phyloP scores from a whole-genome alignment of 768 basidiomycete genomes.

The Albatrellus ellisii region DNA sequence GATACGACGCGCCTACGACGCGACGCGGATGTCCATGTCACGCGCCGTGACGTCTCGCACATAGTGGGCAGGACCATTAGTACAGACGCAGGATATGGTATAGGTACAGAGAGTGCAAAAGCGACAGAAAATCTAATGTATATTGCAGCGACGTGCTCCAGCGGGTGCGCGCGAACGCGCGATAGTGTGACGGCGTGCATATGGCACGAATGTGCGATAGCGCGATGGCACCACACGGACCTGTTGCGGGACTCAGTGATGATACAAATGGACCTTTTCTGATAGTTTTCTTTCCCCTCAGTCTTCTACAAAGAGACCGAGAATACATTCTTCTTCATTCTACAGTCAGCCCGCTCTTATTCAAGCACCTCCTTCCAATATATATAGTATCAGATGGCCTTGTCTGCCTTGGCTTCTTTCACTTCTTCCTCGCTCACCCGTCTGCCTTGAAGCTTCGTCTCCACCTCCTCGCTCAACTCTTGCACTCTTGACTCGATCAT shows the following conservation, averaged over 20 bases:
- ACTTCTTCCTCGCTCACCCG: constrained; percentile 57
- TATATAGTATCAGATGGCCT: constrained; percentile 1
- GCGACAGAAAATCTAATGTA: not conserved
- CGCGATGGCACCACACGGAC: too few relatives aligned
- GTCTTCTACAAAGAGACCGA: too few relatives aligned
- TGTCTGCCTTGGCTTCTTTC: constrained; percentile 29
- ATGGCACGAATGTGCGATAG: too few relatives aligned
- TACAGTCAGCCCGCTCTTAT: too few relatives aligned
- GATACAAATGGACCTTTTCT: too few relatives aligned
- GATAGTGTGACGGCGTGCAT: too few relatives aligned
- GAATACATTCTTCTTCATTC: too few relatives aligned
- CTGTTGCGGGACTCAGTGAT: too few relatives aligned
- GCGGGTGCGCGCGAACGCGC: too few relatives aligned
- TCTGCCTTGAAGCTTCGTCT: constrained; percentile 39
- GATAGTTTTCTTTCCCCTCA: too few relatives aligned
- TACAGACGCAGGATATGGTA: too few relatives aligned
- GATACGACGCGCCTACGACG: constrained; percentile 6
- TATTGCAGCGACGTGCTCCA: too few relatives aligned
- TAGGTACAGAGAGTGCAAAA: not conserved
- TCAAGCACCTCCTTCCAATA: not conserved
- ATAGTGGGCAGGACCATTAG: not conserved
- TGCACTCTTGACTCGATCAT: constrained; percentile 31
- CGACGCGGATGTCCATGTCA: constrained; percentile 13
- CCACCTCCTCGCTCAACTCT: constrained; percentile 51
- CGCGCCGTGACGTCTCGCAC: constrained; percentile 10